These are phyloP conservation scores for Penicillium sclerotigenum DNA, from an alignment of 2,329 filamentous ascomycete genomes.

Conservation along the genomic window DNA sequence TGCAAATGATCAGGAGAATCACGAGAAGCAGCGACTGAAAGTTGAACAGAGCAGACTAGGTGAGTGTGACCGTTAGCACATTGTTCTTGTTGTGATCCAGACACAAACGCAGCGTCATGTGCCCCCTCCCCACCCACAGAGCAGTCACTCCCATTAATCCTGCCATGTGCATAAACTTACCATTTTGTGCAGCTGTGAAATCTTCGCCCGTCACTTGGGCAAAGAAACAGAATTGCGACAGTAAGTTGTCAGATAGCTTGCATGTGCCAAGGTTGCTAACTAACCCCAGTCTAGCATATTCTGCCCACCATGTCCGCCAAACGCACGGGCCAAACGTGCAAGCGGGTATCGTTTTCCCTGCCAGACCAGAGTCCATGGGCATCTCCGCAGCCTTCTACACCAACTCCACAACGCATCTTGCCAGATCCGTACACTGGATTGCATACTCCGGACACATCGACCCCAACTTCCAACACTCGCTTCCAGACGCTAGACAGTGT, in stretches of 20 bases:
- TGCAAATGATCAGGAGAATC: slow-evolving; percentile 92
- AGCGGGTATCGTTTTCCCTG: slow-evolving; percentile 5
- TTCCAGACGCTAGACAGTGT: not conserved
- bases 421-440: not conserved
- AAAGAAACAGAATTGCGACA: not conserved
- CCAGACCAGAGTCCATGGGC: not conserved
- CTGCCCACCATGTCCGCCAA: slow-evolving; percentile 23
- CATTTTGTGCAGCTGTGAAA: slow-evolving; percentile 25
- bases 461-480: not conserved
- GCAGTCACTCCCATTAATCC: not conserved
- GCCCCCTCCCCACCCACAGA: not conserved
- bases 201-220: slow-evolving; percentile 1
- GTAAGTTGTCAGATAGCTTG: slow-evolving; percentile 5
- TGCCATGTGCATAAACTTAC: slow-evolving; percentile 19
- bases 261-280: slow-evolving; percentile 1
- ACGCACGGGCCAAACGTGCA: slow-evolving; percentile 17
- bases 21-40: slow-evolving; percentile 96
- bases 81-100: not conserved
- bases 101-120: not conserved
- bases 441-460: not conserved
- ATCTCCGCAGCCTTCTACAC: not conserved
- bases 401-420: not conserved
- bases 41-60: slow-evolving; percentile 93
- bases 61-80: slow-evolving; percentile 12
- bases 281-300: slow-evolving; percentile 11